Conservation (phyloP, 2,329 filamentous ascomycete genomes). For the Botrytis fabae region DNA sequence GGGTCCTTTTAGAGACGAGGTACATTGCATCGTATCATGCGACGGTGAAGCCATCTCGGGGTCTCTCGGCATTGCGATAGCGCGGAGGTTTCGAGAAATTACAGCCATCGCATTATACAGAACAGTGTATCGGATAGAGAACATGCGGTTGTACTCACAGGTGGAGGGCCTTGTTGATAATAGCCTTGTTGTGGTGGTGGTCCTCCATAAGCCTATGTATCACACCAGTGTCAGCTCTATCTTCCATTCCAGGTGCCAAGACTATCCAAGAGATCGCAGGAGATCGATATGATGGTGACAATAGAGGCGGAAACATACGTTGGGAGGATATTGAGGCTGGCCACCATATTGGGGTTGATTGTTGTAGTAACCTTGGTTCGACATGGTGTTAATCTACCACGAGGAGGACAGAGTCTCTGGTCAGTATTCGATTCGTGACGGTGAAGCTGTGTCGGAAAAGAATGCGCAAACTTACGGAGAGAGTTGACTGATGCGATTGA, state of each 20-base stretch:
- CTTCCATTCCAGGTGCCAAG: constrained; percentile 14
- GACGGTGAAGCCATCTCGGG: background rate
- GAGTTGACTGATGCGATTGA: background rate
- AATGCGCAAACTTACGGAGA: constrained; percentile 7
- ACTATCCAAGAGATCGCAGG: constrained; percentile 7
- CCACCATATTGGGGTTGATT: constrained; percentile 39
- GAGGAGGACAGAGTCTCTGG: background rate
- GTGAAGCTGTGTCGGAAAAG: background rate
- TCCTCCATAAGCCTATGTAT: constrained; percentile 22
- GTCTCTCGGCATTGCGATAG: background rate
- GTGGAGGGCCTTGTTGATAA: constrained; percentile 28
- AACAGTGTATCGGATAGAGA: background rate
- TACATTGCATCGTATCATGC: background rate
- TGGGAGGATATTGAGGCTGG: constrained; percentile 38
- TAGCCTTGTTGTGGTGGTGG: constrained; percentile 31
- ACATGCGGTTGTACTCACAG: constrained; percentile 10
- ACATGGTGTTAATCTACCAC: constrained; percentile 24
- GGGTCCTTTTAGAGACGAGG: background rate
- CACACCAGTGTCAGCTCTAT: constrained; percentile 20
- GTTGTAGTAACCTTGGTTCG: constrained; percentile 43
- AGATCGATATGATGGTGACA: constrained; percentile 8
- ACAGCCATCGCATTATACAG: background rate
- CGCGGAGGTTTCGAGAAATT: background rate
- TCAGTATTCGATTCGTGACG: background rate
- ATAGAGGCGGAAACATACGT: constrained; percentile 32